Evolutionary conservation across 2,329 filamentous ascomycete species (phyloP), one percentile per base, ranked within the genome.

Genomic region (Venturia pyrina): DNA sequence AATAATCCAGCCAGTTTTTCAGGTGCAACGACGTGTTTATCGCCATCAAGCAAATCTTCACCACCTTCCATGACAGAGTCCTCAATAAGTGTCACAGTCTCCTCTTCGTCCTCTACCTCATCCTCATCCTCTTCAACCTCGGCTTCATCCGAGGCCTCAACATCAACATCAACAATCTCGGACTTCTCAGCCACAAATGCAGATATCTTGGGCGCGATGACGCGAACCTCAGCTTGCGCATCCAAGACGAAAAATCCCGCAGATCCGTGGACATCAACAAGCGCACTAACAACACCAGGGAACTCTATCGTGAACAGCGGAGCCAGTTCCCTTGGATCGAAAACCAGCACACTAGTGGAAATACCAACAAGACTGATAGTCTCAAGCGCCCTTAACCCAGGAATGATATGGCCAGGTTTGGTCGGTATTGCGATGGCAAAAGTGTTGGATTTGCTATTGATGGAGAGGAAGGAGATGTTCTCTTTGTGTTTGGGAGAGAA

Each of bases 211-310:
- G 75, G 74, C 10, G 69, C 74, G 13, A 82, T 70, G 6, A 75
- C 71, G 37, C 86, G 87, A 48, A 96, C 80, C 71, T 90, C 88
- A 17, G 91, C 90, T 0, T 85, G 81, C n/a, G 88, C 83, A 73
- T 96, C 91, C 6, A 96, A 76, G 11, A 88, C 78, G 48, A 95
- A 79, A 74, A 91, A 96, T 5, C 91, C 91, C 59, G 85, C 86
- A 1, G 86, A 84, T 24, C 81, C 82, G 15, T 83, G 79, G 24
- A 85, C 82, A 3, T 90, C 82, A 1, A 91, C 78, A 1, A 96
- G 76, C 15, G 88, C 86, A 28, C 89, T 85, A 13, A 91, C 84
- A 28, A 85, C 78, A 66, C 82, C 80, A 3, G 84, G 79, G 11
- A 79, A 69, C 11, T 84, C 83, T 37, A 78, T 79, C 68, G 85